phyloP scores from a whole-genome alignment of 805 yeast species.

The Wickerhamiella bombiphila region DNA sequence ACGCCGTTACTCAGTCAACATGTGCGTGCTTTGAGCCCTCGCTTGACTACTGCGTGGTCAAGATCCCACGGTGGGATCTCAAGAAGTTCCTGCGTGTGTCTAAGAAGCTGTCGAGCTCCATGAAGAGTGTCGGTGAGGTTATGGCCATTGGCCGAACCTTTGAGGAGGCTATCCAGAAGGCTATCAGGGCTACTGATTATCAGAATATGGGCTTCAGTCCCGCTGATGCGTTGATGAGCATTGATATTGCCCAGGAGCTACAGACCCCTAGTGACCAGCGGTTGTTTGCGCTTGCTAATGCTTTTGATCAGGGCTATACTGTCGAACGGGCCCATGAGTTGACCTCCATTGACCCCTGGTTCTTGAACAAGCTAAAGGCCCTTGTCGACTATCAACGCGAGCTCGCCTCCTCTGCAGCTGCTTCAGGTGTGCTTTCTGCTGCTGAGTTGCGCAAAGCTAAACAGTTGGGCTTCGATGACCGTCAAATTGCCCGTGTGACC shows the following conservation, averaged over 20 bases:
- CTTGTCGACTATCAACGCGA: conserved; percentile 55
- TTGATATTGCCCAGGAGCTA: conserved; percentile 83
- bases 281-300: conserved; percentile 91
- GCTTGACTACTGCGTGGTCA: conserved; percentile 88
- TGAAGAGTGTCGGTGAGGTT: conserved; percentile 99
- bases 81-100: conserved; percentile 90
- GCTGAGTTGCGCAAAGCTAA: conserved; percentile 63
- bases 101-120: conserved; percentile 71
- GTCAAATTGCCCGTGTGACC: conserved; percentile 83
- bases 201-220: conserved; percentile 84
- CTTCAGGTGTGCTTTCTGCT: conserved; percentile 39
- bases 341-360: conserved; percentile 93
- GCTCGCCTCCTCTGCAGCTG: conserved; percentile 7
- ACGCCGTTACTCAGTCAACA: conserved; percentile 85
- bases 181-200: conserved; percentile 90
- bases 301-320: conserved; percentile 72
- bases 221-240: conserved; percentile 58
- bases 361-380: conserved; percentile 69
- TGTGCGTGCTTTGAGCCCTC: conserved; percentile 97
- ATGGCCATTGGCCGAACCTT: conserved; percentile 96
- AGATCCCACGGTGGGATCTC: conserved; percentile 98
- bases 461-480: conserved; percentile 92
- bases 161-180: conserved; percentile 96
- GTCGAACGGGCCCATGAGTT: conserved; percentile 85
- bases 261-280: conserved; percentile 97